Base-by-base conservation (phyloP, 1,284 basidiomycete genomes). In the Tilletia walkeri region DNA sequence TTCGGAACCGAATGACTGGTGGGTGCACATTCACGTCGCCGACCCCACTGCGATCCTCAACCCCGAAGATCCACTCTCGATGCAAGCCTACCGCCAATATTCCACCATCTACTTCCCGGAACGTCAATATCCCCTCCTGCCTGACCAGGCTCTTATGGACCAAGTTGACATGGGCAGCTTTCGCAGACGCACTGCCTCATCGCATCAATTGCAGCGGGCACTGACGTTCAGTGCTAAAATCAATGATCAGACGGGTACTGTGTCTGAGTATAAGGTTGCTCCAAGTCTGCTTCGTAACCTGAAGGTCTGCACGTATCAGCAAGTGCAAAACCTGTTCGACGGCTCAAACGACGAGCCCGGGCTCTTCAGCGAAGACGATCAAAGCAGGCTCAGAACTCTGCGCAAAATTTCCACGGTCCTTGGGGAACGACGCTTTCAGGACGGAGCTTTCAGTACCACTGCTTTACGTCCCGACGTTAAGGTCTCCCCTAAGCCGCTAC, bases 21-120 rank as follows among this genome's bases (percentile, higher is more conserved):
- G 96, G 96, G 80, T 96, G 16, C 95, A 98, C 78, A 86, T 92
- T 20, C 95, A 99, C 81, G 88, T 99, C 69, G 95, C 96, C 7
- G 95, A 99, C 82, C 95, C 95, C 0, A 95, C 93, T 0, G 86
- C 90, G 1, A 80, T 90, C 70, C 85, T 99, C n/a, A 89, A 89
- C 18, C 90, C 90, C 0, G 65, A 88, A 90, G 0, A 79, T 85
- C 0, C 95, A 93, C 54, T 82, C 39, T 76, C 75, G 3, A 48
- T 68, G 45, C 66, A 69, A 7, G 81, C 82, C 0, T 59, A 71
- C n/a, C 70, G 76, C 4, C 72, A 74, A 9, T 74, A 73, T 59
- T 54, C 61, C 30, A 78, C 75, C 34, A 65, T 82, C 59, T 83
- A 83, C 72, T 76, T 80, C 5, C 76, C 77, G 0, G 77, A 82